Percentiles rank a stretch among this genome's conserved stretches.
Conservation (phyloP, 1,139 yeast genomes). For the Lodderomyces metapsilosis region DNA sequence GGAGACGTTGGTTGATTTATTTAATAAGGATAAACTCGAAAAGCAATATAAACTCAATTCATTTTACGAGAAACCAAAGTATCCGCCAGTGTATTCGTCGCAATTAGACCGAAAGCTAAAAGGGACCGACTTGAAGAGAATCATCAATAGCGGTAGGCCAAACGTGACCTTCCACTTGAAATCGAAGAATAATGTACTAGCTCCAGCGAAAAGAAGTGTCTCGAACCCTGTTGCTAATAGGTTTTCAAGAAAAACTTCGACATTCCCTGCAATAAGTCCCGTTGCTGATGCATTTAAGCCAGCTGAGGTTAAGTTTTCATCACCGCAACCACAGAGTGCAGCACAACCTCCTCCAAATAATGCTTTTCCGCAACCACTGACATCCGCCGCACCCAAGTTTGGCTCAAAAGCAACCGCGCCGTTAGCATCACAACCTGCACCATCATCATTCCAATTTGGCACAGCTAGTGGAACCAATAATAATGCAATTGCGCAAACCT, state of each 20-base stretch:
- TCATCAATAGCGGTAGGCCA: constrained; percentile 40
- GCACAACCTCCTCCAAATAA: not conserved
- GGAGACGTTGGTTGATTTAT: constrained; percentile 51
- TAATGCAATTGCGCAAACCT: not conserved
- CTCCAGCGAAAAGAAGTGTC: not conserved
- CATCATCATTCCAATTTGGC: not conserved
- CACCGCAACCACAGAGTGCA: not conserved
- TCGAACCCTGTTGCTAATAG: not conserved
- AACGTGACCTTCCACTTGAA: constrained; percentile 16
- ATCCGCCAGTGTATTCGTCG: constrained; percentile 55
- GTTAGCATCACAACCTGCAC: constrained; percentile 1
- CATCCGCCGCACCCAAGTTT: too few relatives aligned
- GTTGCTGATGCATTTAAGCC: constrained; percentile 1
- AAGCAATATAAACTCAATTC: constrained; percentile 44
- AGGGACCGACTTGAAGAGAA: constrained; percentile 25
- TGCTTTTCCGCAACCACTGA: not conserved
- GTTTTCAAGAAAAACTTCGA: not conserved
- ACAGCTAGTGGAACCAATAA: too few relatives aligned
- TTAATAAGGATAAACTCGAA: constrained; percentile 47
- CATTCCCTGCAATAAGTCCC: constrained; percentile 1
- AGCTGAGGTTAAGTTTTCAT: not conserved
- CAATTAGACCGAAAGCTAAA: constrained; percentile 52
- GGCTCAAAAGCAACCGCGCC: too few relatives aligned
- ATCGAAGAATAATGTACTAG: not conserved
- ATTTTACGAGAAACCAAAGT: constrained; percentile 46